phyloP scores from a whole-genome alignment of 148 eudicot genomes.

The Beta vulgaris region DNA sequence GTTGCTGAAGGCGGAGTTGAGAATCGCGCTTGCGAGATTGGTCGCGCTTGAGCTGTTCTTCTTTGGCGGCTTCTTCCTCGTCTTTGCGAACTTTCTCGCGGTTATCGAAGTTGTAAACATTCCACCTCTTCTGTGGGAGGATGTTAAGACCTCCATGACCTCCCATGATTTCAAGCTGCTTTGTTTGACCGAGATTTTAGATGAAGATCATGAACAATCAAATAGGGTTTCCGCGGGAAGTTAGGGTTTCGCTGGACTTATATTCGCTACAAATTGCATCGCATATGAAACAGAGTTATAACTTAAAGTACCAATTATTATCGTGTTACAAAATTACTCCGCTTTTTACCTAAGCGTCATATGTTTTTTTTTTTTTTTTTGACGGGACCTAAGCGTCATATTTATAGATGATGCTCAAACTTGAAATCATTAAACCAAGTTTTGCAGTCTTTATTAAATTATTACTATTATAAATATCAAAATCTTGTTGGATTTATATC shows the following conservation, averaged over 20 bases:
- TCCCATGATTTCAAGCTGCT: conserved; percentile 50
- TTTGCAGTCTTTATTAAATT: no score
- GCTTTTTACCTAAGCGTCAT: no score
- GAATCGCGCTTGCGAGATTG: conserved; percentile 62
- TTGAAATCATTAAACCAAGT: no score
- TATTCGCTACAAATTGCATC: background rate
- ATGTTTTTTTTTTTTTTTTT: no score
- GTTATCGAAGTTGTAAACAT: conserved; percentile 93
- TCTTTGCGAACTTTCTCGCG: conserved; percentile 78
- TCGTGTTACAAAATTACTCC: no score
- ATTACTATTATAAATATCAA: no score
- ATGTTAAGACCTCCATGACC: conserved; percentile 97
- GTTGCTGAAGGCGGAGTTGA: conserved; percentile 58
- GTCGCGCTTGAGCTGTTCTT: conserved; percentile 79
- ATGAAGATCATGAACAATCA: background rate
- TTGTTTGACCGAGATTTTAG: background rate
- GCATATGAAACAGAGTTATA: no score
- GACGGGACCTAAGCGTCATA: no score
- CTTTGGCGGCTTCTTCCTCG: conserved; percentile 85
- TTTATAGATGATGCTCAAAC: no score
- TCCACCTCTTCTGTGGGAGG: conserved; percentile 93
- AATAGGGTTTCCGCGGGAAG: background rate
- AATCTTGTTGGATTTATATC: no score
- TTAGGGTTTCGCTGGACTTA: conserved; percentile 22
- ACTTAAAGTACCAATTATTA: no score